These are phyloP conservation scores for Mrakia frigida DNA, from an alignment of 768 basidiomycete genomes.

Conservation along the genomic window DNA sequence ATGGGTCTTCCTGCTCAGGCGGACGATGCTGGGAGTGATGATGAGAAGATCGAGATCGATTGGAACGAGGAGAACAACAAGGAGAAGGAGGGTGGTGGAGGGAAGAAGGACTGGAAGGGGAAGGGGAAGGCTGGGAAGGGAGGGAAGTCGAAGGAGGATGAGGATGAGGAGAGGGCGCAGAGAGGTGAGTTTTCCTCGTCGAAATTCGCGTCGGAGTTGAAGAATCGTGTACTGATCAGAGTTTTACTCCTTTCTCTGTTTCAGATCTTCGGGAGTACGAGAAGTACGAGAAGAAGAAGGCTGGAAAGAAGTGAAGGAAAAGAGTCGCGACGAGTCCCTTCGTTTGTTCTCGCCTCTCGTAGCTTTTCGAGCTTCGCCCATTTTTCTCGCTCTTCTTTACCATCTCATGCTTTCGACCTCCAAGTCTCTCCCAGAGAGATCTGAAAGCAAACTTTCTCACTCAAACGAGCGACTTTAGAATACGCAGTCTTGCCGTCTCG, in stretches of 20 bases:
- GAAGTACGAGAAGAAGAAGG: slow-evolving; percentile 15
- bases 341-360: neutral
- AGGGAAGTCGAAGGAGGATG: slow-evolving; percentile 13
- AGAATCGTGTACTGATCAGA: neutral
- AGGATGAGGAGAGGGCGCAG: slow-evolving; percentile 14
- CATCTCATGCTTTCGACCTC: too few relatives aligned
- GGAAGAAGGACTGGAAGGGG: slow-evolving; percentile 48
- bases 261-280: slow-evolving; percentile 24
- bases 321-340: neutral
- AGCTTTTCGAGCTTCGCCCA: too few relatives aligned
- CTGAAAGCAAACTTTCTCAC: too few relatives aligned
- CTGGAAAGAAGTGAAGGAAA: neutral
- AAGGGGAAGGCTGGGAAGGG: slow-evolving; percentile 11
- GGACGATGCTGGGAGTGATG: slow-evolving; percentile 46
- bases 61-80: slow-evolving; percentile 22
- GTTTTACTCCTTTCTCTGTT: neutral
- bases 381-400: too few relatives aligned
- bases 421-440: too few relatives aligned
- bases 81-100: slow-evolving; percentile 46
- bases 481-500: too few relatives aligned
- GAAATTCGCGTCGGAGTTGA: too few relatives aligned
- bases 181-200: slow-evolving; percentile 9
- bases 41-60: slow-evolving; percentile 42
- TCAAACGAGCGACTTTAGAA: too few relatives aligned
- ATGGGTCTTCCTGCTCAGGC: slow-evolving; percentile 39